Conservation (phyloP, 2,329 filamentous ascomycete genomes). For the Pseudogymnoascus sp. region DNA sequence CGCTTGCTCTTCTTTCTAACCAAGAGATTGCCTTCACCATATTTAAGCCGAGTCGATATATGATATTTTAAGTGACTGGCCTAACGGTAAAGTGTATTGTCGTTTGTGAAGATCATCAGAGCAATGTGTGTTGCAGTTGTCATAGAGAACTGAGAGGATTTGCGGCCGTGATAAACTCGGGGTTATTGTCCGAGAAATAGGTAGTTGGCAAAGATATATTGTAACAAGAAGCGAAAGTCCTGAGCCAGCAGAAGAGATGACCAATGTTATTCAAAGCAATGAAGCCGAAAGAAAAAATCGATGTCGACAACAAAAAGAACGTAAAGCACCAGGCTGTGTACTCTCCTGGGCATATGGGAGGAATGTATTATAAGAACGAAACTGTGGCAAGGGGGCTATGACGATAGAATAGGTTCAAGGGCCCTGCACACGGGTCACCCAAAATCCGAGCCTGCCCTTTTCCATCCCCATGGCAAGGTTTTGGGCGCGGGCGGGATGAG, state of each 20-base stretch:
- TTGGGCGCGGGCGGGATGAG: neutral
- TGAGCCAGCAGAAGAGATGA: conserved; percentile 6
- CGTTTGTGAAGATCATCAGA: neutral
- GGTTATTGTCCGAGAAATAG: neutral
- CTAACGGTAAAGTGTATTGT: neutral
- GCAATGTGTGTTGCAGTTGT: conserved; percentile 1
- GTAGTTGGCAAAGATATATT: neutral
- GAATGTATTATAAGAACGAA: conserved; percentile 10
- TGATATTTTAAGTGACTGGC: neutral
- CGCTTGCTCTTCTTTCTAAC: neutral
- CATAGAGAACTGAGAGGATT: neutral
- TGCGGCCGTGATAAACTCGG: neutral
- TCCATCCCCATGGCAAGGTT: neutral
- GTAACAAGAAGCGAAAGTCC: conserved; percentile 5
- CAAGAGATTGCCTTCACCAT: conserved; percentile 2
- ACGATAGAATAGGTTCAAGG: conserved; percentile 7
- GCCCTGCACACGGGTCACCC: conserved; percentile 5
- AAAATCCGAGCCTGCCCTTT: conserved; percentile 1
- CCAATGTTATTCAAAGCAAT: neutral
- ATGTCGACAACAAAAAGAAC: neutral
- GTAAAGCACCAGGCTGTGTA: conserved; percentile 7
- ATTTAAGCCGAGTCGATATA: conserved; percentile 2
- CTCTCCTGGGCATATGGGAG: neutral
- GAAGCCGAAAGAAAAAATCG: neutral
- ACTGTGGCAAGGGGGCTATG: conserved; percentile 5